Evolutionary conservation across 805 yeast species (phyloP).

Genomic region (Schwanniomyces polymorphus): DNA sequence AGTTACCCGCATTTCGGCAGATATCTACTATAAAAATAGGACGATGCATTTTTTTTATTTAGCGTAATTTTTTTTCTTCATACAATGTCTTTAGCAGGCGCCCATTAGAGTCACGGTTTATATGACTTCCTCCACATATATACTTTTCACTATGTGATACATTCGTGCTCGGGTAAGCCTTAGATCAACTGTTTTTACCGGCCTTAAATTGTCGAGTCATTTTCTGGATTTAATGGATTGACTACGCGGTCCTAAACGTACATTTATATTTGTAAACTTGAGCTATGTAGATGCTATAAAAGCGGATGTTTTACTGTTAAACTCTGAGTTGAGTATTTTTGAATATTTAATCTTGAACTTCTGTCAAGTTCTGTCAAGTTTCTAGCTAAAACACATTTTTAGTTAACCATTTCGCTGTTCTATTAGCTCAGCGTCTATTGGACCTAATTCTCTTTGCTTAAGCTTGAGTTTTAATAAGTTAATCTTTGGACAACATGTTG

Average conservation of each 20-base stretch:
- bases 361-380: neutral
- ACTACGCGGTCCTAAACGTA: slow-evolving; percentile 78
- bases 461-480: slow-evolving; percentile 61
- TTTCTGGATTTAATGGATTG: slow-evolving; percentile 36
- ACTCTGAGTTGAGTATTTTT: neutral
- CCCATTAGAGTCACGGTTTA: slow-evolving; percentile 79
- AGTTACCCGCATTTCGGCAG: neutral
- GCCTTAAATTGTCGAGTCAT: slow-evolving; percentile 57
- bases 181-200: slow-evolving; percentile 61
- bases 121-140: slow-evolving; percentile 49
- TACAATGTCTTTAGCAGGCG: slow-evolving; percentile 62
- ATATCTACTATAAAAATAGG: slow-evolving; percentile 8
- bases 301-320: neutral
- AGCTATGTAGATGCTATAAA: too few species aligned
- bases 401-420: slow-evolving; percentile 12
- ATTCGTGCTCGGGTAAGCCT: slow-evolving; percentile 96
- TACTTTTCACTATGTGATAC: slow-evolving; percentile 44
- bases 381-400: neutral
- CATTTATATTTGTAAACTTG: slow-evolving; percentile 28
- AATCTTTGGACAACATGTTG: slow-evolving; percentile 80
- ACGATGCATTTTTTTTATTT: slow-evolving; percentile 1
- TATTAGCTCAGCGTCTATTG: slow-evolving; percentile 57
- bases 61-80: slow-evolving; percentile 22
- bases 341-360: neutral
- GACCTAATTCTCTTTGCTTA: slow-evolving; percentile 58